phyloP scores from a whole-genome alignment of 331 rosid genomes.

The Dryas integrifolia region DNA sequence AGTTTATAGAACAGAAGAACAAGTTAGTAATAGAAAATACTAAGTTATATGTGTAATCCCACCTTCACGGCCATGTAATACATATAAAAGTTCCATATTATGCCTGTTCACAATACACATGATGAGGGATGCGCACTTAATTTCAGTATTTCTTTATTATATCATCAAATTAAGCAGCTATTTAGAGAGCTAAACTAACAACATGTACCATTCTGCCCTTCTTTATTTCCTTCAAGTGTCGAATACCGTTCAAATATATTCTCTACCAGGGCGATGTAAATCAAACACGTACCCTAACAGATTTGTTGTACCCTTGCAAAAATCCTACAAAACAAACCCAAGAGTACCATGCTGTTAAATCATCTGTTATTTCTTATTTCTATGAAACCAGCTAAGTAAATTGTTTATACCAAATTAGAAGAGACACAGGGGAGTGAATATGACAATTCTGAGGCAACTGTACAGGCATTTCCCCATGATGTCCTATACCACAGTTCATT shows the following conservation, averaged over 20 bases:
- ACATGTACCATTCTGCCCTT: constrained; percentile 72
- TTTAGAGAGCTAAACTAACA: constrained; percentile 19
- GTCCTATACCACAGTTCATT: constrained; percentile 11
- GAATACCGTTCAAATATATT: constrained; percentile 56
- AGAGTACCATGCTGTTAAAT: constrained; percentile 14
- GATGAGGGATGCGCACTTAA: constrained; percentile 14
- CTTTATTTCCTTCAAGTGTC: constrained; percentile 74
- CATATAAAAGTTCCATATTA: constrained; percentile 78
- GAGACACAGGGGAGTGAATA: constrained; percentile 20
- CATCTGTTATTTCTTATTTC: constrained; percentile 19
- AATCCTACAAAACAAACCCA: constrained; percentile 51
- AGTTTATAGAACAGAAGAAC: constrained; percentile 18
- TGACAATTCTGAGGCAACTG: constrained; percentile 18
- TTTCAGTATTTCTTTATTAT: not conserved
- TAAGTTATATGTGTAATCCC: constrained; percentile 51
- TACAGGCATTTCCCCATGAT: constrained; percentile 15
- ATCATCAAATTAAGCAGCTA: not conserved
- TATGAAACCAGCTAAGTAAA: not conserved
- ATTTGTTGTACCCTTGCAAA: constrained; percentile 91
- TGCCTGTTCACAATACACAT: constrained; percentile 47
- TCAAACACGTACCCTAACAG: constrained; percentile 70
- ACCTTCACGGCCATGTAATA: constrained; percentile 97
- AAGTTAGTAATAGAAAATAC: constrained; percentile 11
- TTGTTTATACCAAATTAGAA: constrained; percentile 1
- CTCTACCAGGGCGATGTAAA: constrained; percentile 94